These are phyloP conservation scores for Cladophialophora chaetospira DNA, from an alignment of 2,329 filamentous ascomycete species.

Conservation along the genomic window DNA sequence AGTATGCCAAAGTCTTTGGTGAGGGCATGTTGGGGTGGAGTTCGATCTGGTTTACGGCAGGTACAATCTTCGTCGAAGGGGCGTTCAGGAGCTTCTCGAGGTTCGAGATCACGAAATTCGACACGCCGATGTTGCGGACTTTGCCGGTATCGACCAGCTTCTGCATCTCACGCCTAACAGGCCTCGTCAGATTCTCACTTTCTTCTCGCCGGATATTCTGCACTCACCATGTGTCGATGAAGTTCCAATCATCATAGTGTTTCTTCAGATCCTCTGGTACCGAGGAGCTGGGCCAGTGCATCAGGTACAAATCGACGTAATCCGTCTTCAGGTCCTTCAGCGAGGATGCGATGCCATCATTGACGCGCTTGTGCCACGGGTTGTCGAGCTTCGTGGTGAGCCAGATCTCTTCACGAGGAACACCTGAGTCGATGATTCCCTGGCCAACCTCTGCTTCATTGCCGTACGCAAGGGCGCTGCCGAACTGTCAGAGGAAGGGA, in stretches of 20 bases:
- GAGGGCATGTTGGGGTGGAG: constrained; percentile 79
- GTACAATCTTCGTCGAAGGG: constrained; percentile 62
- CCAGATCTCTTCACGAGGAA: constrained; percentile 68
- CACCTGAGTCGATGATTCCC: constrained; percentile 64
- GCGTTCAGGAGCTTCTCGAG: constrained; percentile 74
- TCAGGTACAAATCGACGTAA: constrained; percentile 71
- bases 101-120: constrained; percentile 82
- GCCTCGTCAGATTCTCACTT: constrained; percentile 42
- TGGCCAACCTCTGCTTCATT: constrained; percentile 71
- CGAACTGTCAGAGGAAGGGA: not conserved
- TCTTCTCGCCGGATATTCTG: not conserved
- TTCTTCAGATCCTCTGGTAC: constrained; percentile 49
- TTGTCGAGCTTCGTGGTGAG: constrained; percentile 83
- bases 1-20: constrained; percentile 75
- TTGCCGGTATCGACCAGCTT: constrained; percentile 56
- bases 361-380: constrained; percentile 68
- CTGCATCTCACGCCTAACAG: constrained; percentile 38
- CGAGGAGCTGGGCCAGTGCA: constrained; percentile 54
- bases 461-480: constrained; percentile 68
- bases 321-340: constrained; percentile 63
- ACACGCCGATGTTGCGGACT: constrained; percentile 79
- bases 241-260: constrained; percentile 76
- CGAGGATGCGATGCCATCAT: constrained; percentile 63
- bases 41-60: constrained; percentile 75
- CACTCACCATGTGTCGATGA: constrained; percentile 69